Evolutionary conservation across 805 yeast species (phyloP).

Genomic region (Metschnikowia amazonensis): DNA sequence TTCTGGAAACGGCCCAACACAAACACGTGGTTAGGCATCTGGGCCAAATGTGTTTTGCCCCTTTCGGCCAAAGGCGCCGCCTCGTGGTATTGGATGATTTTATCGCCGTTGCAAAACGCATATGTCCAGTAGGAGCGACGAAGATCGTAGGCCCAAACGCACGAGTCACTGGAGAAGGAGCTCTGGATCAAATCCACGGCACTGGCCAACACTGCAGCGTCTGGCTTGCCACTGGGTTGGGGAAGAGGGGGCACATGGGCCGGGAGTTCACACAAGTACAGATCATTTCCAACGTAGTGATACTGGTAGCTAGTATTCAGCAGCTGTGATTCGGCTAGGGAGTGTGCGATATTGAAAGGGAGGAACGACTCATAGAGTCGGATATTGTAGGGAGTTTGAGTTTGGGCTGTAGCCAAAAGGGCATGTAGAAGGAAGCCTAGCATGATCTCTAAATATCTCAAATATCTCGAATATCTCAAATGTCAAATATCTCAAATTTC

Average conservation of each 20-base stretch:
- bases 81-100: constrained; percentile 48
- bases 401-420: not conserved
- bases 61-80: constrained; percentile 18
- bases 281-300: constrained; percentile 3
- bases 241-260: not conserved
- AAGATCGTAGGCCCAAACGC: constrained; percentile 18
- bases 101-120: constrained; percentile 46
- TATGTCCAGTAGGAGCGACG: constrained; percentile 53
- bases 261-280: constrained; percentile 14
- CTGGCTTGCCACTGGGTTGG: constrained; percentile 1
- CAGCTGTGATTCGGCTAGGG: not conserved
- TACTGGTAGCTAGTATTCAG: not conserved
- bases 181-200: constrained; percentile 13
- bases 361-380: constrained; percentile 9
- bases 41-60: constrained; percentile 26
- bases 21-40: constrained; percentile 29
- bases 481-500: too few species aligned
- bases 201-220: constrained; percentile 8
- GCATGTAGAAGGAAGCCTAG: not conserved
- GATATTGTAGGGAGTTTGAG: constrained; percentile 7
- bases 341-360: not conserved
- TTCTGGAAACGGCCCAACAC: constrained; percentile 32
- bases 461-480: too few species aligned
- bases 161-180: constrained; percentile 8
- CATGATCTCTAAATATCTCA: too few species aligned